Evolutionary conservation across 352 stramenopile genomes (phyloP).

Genomic region (Plasmopara muralis): DNA sequence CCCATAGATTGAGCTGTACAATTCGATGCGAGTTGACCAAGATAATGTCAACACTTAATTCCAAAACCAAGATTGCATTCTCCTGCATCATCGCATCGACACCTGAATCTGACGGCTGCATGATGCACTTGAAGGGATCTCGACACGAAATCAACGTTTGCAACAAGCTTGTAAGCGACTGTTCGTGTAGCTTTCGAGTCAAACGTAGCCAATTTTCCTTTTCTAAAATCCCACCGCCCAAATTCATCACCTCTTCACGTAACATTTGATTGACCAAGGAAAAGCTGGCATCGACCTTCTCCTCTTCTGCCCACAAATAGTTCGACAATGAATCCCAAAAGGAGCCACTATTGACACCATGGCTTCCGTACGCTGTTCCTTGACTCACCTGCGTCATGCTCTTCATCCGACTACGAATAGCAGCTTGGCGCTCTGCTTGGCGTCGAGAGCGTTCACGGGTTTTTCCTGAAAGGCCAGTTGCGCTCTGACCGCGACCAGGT

Average conservation of each 20-base stretch:
- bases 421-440: constrained; percentile 72
- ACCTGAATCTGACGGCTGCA: constrained; percentile 41
- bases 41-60: constrained; percentile 79
- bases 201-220: constrained; percentile 85
- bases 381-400: constrained; percentile 56
- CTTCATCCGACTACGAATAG: constrained; percentile 78
- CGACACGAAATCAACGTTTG: constrained; percentile 70
- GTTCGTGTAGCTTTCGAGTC: constrained; percentile 65
- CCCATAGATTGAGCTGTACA: constrained; percentile 63
- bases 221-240: constrained; percentile 69
- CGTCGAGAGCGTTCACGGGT: constrained; percentile 69
- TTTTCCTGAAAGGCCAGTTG: constrained; percentile 66
- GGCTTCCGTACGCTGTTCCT: constrained; percentile 36
- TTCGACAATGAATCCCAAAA: constrained; percentile 80
- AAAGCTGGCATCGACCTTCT: constrained; percentile 73
- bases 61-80: constrained; percentile 82
- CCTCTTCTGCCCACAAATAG: constrained; percentile 79
- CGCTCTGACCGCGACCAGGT: constrained; percentile 24
- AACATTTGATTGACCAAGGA: constrained; percentile 76
- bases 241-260: constrained; percentile 58
- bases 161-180: constrained; percentile 52
- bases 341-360: constrained; percentile 38
- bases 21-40: constrained; percentile 81
- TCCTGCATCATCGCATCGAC: constrained; percentile 85
- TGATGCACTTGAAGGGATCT: constrained; percentile 73